Base-by-base conservation (phyloP, 306 rosid species). In the Medicago truncatula region DNA sequence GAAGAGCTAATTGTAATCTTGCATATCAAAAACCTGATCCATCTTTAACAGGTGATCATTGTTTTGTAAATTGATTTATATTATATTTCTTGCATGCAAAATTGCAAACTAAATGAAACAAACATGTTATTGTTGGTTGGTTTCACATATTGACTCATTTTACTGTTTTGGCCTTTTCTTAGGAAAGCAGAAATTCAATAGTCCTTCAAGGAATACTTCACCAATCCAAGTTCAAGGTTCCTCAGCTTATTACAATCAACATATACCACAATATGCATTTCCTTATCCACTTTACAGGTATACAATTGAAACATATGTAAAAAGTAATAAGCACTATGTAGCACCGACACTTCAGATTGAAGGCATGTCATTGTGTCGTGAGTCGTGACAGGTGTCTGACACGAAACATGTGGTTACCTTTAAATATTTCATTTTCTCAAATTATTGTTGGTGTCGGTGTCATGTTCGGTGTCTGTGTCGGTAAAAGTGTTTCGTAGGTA, bases 1-100 rank as follows among this genome's bases (percentile, higher is more conserved):
- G 97, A 64, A 87, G 87, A 18, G 92, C 97, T 17, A 92, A 92
- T 52, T 82, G 84, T 79, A 79, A 89, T 78, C 65, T 87, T 62
- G 87, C 87, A 7, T 79, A 73, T 61, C 57, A 79, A 25, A 87
- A 76, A 75, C 38, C 76, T 73, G 82, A 54, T 69, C 64, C 80
- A 61, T 75, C 86, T 38, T 13, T 81, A 47, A 46, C 82, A 77
- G 86, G 89, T 86, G 39, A 58, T 58, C 8, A 11, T 4, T 58
- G 38, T 58, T 70, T 76, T 63, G 25, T 65, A 17, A 60, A 63
- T 25, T 60, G 20, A 60, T 14, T 28, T 13, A 53, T 53, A 18
- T 53, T 53, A 7, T 16, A 53, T 53, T 1, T 53, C 25, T 65
- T 38, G 61, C 80, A 76, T 50, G 79, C 69, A 76, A 82, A 70